phyloP scores from a whole-genome alignment of 257 asterid species.

The Przewalskia tangutica region DNA sequence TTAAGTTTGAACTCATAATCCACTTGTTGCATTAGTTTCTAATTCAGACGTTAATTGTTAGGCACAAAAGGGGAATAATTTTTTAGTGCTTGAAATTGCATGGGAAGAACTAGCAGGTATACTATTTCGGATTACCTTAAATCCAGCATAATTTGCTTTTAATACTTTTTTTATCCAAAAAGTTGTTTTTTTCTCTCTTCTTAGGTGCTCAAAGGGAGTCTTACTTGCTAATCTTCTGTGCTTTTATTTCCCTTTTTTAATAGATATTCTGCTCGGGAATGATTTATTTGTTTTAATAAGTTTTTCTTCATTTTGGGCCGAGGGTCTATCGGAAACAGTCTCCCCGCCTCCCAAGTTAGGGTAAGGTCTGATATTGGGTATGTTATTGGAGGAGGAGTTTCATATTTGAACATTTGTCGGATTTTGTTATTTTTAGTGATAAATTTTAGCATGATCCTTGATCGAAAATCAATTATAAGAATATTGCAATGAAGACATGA shows the following conservation, averaged over 20 bases:
- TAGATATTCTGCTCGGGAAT: neutral
- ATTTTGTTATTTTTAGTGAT: neutral
- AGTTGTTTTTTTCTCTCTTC: neutral
- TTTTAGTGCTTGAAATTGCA: neutral
- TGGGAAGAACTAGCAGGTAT: neutral
- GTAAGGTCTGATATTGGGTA: too few species aligned
- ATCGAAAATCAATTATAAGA: neutral
- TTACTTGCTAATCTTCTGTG: neutral
- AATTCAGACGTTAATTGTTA: neutral
- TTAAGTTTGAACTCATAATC: neutral
- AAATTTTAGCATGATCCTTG: neutral
- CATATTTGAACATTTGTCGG: too few species aligned
- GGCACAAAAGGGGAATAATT: neutral
- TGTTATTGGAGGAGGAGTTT: neutral
- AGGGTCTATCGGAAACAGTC: too few species aligned
- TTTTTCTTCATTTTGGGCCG: too few species aligned
- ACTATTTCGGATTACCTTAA: neutral
- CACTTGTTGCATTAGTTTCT: neutral
- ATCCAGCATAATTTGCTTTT: neutral
- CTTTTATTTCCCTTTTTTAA: too few species aligned
- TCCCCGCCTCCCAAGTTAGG: too few species aligned
- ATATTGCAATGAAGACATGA: neutral
- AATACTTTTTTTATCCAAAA: neutral
- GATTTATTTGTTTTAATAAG: too few species aligned
- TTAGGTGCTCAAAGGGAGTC: neutral